Conservation (phyloP, 768 basidiomycete species). For the Rhizopogon salebrosus region DNA sequence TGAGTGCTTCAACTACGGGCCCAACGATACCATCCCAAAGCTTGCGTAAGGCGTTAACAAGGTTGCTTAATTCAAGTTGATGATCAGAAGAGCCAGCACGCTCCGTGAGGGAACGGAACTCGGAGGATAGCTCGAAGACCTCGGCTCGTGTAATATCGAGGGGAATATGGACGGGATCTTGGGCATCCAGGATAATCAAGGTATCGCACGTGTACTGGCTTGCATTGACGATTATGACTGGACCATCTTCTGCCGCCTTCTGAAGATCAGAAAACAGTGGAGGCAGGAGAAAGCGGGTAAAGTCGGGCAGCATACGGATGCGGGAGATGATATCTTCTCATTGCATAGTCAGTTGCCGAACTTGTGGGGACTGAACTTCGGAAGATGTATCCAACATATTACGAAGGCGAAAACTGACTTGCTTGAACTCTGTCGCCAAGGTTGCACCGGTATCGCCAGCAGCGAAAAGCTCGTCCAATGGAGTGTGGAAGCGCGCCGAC, state of each 20-base stretch:
- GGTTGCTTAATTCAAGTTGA: too few species aligned
- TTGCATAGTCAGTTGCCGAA: constrained; percentile 3
- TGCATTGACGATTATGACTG: constrained; percentile 14
- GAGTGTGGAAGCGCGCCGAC: constrained; percentile 17
- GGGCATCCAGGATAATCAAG: constrained; percentile 2
- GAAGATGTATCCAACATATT: not conserved
- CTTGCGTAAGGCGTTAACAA: not conserved
- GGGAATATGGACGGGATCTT: not conserved
- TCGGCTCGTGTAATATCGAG: not conserved
- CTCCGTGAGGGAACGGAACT: too few species aligned
- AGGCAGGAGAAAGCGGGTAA: constrained; percentile 14
- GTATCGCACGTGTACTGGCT: constrained; percentile 10
- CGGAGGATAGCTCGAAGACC: too few species aligned
- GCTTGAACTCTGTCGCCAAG: constrained; percentile 6
- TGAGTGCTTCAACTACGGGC: not conserved
- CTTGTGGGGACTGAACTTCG: constrained; percentile 2
- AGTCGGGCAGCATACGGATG: constrained; percentile 7
- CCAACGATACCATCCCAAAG: not conserved
- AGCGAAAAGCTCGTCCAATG: constrained; percentile 17
- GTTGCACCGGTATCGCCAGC: not conserved
- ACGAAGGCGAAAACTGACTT: constrained; percentile 5
- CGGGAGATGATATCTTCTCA: constrained; percentile 2
- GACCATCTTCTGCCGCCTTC: constrained; percentile 12
- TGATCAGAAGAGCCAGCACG: too few species aligned
- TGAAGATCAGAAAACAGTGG: constrained; percentile 7